These are phyloP conservation scores for Scutellaria barbata DNA, from an alignment of 257 asterid species.

Conservation along the genomic window DNA sequence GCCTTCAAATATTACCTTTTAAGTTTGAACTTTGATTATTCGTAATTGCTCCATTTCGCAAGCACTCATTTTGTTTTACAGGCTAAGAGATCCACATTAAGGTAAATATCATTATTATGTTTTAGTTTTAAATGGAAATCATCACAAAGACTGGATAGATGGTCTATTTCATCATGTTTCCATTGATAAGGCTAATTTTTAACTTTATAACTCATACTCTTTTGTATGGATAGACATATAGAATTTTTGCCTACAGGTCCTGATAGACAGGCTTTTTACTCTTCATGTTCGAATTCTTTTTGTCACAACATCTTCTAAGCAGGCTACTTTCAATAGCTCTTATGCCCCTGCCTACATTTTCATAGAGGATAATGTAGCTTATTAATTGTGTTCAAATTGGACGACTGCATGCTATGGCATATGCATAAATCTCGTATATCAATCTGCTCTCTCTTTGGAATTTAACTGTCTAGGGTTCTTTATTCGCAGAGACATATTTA, in stretches of 20 bases:
- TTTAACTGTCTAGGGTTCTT: background rate
- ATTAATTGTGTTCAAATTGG: slow-evolving; percentile 5
- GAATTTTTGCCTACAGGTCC: background rate
- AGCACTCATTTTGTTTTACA: background rate
- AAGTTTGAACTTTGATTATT: background rate
- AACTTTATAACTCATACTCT: too few relatives aligned
- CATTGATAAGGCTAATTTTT: too few relatives aligned
- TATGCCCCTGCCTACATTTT: background rate
- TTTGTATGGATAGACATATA: too few relatives aligned
- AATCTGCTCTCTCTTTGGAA: slow-evolving; percentile 3
- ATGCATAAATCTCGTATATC: background rate
- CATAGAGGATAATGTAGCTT: background rate
- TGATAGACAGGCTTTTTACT: background rate
- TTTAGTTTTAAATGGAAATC: background rate
- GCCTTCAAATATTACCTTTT: background rate
- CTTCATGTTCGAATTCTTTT: background rate
- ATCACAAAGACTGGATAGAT: background rate
- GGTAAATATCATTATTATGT: background rate
- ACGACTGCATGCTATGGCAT: background rate
- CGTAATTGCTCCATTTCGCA: background rate
- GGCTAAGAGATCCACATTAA: background rate
- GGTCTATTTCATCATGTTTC: background rate
- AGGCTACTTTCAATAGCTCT: background rate
- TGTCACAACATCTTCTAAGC: background rate
- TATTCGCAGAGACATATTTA: background rate